A percentile compares a stretch with the other conserved stretches of the same genome.
These are phyloP conservation scores for Copromyces sp. DNA, from an alignment of 495 filamentous ascomycete species.

Conservation along the genomic window DNA sequence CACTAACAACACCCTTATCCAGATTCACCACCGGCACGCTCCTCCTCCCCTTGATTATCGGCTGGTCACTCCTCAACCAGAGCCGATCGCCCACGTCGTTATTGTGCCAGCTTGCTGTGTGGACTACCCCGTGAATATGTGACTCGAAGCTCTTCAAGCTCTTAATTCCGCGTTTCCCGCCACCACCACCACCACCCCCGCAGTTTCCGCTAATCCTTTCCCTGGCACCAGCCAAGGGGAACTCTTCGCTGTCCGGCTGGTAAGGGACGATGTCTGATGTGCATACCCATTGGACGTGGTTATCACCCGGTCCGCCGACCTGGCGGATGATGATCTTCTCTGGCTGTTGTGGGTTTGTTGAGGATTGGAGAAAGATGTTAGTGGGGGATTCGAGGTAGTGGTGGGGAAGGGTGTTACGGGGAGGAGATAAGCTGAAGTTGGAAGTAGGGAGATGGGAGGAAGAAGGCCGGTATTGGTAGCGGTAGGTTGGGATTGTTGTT, in stretches of 20 bases:
- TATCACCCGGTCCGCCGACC: conserved; percentile 12
- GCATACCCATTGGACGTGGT: conserved; percentile 17
- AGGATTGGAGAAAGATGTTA: conserved; percentile 1
- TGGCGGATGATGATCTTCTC: conserved; percentile 16
- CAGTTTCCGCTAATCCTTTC: no score
- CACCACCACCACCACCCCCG: no score
- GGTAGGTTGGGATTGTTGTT: conserved; percentile 1
- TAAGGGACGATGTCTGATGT: not conserved
- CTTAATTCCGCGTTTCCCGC: not conserved
- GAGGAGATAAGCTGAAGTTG: not conserved
- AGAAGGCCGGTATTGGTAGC: conserved; percentile 4
- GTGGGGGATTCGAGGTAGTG: conserved; percentile 10
- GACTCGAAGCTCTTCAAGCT: conserved; percentile 7
- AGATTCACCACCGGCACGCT: conserved; percentile 9
- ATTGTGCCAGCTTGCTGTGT: not conserved
- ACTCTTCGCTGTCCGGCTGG: no score
- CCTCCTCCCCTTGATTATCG: not conserved
- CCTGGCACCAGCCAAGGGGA: no score
- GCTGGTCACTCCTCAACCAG: conserved; percentile 12
- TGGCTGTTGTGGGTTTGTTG: not conserved
- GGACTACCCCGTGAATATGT: conserved; percentile 6
- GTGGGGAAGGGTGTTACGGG: not conserved
- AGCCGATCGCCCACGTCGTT: conserved; percentile 5
- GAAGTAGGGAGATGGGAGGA: not conserved
- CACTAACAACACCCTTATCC: not conserved